Percentiles rank a stretch among this genome's conserved stretches.
Evolutionary conservation across 495 filamentous ascomycete genomes (phyloP).

Genomic region (Penicillium diatomitis): DNA sequence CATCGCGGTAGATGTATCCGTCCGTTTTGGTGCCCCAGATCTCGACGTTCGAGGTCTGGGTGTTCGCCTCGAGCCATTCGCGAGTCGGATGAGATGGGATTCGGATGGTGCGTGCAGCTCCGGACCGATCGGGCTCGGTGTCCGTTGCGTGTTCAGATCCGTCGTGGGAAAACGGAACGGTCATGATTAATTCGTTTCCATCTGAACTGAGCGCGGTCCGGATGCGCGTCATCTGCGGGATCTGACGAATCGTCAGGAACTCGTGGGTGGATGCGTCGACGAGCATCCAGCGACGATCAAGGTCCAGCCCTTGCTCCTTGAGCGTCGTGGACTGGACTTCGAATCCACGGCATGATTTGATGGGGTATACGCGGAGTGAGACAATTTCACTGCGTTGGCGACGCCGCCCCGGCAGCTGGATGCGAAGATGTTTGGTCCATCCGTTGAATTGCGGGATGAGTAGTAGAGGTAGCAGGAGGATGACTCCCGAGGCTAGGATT

Average conservation of each 20-base stretch:
- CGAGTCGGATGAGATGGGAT: constrained; percentile 24
- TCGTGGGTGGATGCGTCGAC: constrained; percentile 26
- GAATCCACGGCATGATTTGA: constrained; percentile 82
- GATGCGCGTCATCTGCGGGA: constrained; percentile 35
- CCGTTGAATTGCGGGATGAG: constrained; percentile 7
- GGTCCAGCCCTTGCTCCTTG: constrained; percentile 62
- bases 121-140: neutral
- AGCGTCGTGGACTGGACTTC: constrained; percentile 58
- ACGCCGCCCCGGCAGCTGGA: constrained; percentile 8
- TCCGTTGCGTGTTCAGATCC: neutral
- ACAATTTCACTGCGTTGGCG: constrained; percentile 25
- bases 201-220: constrained; percentile 23
- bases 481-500: constrained; percentile 6
- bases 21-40: constrained; percentile 37
- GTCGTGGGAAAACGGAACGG: constrained; percentile 10
- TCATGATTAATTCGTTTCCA: constrained; percentile 15
- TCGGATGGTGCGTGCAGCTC: constrained; percentile 6
- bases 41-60: constrained; percentile 20
- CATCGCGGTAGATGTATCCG: constrained; percentile 26
- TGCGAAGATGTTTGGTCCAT: constrained; percentile 6
- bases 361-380: constrained; percentile 68
- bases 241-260: constrained; percentile 38
- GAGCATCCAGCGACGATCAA: constrained; percentile 58
- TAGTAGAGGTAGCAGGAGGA: constrained; percentile 12
- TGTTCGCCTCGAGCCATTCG: constrained; percentile 26